Percentiles rank a stretch among this genome's conserved stretches.
Conservation (phyloP, 2,329 filamentous ascomycete species). For the Pseudogymnoascus sp. region DNA sequence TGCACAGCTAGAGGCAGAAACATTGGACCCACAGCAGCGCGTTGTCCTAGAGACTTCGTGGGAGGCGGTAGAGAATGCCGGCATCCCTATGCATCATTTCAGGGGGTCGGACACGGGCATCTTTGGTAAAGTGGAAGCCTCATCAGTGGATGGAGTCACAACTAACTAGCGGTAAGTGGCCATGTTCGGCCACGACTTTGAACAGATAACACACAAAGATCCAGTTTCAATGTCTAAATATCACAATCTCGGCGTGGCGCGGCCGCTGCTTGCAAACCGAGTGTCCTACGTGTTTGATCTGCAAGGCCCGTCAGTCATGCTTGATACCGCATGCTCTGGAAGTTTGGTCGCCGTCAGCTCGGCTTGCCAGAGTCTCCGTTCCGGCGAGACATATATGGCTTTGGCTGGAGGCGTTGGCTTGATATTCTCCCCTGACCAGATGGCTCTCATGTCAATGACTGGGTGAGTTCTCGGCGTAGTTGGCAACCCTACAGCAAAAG, state of each 20-base stretch:
- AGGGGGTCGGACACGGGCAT: background rate
- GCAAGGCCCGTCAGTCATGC: conserved; percentile 11
- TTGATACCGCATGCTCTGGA: conserved; percentile 21
- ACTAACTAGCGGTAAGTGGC: background rate
- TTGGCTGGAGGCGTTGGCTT: conserved; percentile 11
- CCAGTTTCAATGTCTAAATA: conserved; percentile 18
- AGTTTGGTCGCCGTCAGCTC: conserved; percentile 47
- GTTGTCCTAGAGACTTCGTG: conserved; percentile 23
- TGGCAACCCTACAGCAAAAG: background rate
- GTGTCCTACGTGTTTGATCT: conserved; percentile 21
- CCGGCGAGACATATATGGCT: conserved; percentile 23
- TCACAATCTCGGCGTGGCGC: background rate
- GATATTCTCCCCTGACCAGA: conserved; percentile 18
- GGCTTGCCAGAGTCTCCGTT: conserved; percentile 33
- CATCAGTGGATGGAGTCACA: background rate
- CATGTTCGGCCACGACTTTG: background rate
- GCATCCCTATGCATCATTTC: conserved; percentile 12
- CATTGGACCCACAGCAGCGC: conserved; percentile 28
- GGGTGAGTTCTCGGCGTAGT: background rate
- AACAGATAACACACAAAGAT: conserved; percentile 6
- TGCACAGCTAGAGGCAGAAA: conserved; percentile 15
- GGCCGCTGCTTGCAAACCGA: conserved; percentile 16
- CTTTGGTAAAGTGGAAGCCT: background rate
- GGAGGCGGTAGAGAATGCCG: conserved; percentile 25
- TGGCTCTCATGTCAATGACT: conserved; percentile 22